A percentile compares a stretch with the other conserved stretches of the same genome.
Conservation (phyloP, 495 filamentous ascomycete genomes). For the Penicillium manginii region DNA sequence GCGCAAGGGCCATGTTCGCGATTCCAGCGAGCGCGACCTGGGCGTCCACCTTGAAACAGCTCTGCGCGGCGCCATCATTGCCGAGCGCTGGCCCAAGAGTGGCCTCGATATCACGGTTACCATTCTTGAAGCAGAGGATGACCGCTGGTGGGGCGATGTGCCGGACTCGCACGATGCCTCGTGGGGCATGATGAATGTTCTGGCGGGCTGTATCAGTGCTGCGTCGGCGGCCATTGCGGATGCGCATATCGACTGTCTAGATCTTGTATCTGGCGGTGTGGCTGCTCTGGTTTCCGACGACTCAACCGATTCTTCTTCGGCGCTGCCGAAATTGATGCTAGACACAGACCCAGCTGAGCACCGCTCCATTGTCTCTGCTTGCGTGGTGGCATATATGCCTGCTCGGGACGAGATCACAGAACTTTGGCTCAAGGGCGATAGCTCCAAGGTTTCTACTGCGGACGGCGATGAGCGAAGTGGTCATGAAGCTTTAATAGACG, state of each 20-base stretch:
- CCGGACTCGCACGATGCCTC: slow-evolving; percentile 53
- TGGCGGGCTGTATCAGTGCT: slow-evolving; percentile 91
- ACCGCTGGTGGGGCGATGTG: slow-evolving; percentile 62
- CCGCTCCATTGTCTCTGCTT: slow-evolving; percentile 69
- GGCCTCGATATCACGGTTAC: slow-evolving; percentile 91
- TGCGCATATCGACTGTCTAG: slow-evolving; percentile 94
- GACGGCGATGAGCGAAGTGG: slow-evolving; percentile 32
- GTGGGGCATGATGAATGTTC: slow-evolving; percentile 85
- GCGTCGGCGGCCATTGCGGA: slow-evolving; percentile 95
- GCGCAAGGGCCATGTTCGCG: slow-evolving; percentile 84
- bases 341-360: slow-evolving; percentile 87
- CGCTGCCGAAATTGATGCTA: slow-evolving; percentile 63
- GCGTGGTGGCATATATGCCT: slow-evolving; percentile 89
- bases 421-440: slow-evolving; percentile 87
- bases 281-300: slow-evolving; percentile 70
- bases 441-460: slow-evolving; percentile 41
- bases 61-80: slow-evolving; percentile 84
- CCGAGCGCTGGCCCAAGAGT: slow-evolving; percentile 94
- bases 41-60: slow-evolving; percentile 90
- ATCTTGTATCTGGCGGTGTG: slow-evolving; percentile 86
- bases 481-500: slow-evolving; percentile 62
- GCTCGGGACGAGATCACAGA: slow-evolving; percentile 89
- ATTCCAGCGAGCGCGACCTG: slow-evolving; percentile 84
- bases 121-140: slow-evolving; percentile 87
- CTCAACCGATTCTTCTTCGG: slow-evolving; percentile 32